Evolutionary conservation across 2,329 filamentous ascomycete genomes (phyloP), one percentile per base, ranked within the genome.

Genomic region (Xylaria arbuscula): DNA sequence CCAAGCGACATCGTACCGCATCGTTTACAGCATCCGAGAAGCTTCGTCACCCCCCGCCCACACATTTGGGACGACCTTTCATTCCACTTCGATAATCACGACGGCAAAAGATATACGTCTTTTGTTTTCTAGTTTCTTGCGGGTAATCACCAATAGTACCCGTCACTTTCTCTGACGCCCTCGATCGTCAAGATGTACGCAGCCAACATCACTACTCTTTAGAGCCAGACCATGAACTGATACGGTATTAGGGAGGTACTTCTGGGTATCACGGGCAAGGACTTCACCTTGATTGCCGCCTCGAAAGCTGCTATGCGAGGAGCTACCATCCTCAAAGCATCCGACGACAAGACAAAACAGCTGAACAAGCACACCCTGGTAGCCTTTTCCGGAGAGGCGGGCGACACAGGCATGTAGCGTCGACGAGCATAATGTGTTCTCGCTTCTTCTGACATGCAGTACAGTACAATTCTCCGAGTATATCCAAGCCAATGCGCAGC

Each of bases 241-340:
- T 45, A 54, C 63, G 2, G 42, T 51, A 38, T 34, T 69, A 98
- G 94, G 96, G 96, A 99, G 90, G 93, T 98, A 81, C 88, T 99
- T 80, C 89, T 99, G 76, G 96, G 96, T 79, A 97, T 99, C 82
- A 98, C 95, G 69, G 97, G 96, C 86, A 97, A 97, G 87, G 97
- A 99, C 89, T 99, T 98, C 83, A 97, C 94, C 85, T 90, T 99
- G 87, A 90, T 99, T 81, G 96, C 94, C 78, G 93, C 96, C 77
- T 98, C 94, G 72, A 98, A 99, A 87, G 96, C 96, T 80, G 93
- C 94, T 77, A 98, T 98, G 94, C 91, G 96, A 85, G 96, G 96
- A 78, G 93, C 94, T 72, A 98, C 95, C 68, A 92, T 99, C 81
- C 90, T 99, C 80, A 99, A 99, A 84, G 89, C 93, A 67, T 88